These are phyloP conservation scores for Suhomyces choctaworum DNA, from an alignment of 1,139 yeast species.

Conservation along the genomic window DNA sequence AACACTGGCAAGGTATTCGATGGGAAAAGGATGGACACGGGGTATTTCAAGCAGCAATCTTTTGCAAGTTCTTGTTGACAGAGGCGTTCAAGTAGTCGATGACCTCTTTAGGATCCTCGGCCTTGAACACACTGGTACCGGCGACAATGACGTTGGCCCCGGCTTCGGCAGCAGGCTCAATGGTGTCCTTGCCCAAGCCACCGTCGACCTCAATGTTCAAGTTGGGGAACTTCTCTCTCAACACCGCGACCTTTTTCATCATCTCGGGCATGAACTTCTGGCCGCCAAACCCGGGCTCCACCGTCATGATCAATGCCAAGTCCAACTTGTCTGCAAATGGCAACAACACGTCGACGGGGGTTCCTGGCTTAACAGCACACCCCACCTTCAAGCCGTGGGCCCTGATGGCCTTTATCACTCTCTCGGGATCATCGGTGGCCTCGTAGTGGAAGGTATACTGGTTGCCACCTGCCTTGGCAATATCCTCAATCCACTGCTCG, in stretches of 20 bases:
- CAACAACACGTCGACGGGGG: slow-evolving; percentile 80
- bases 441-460: slow-evolving; percentile 96
- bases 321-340: slow-evolving; percentile 79
- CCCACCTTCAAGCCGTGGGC: slow-evolving; percentile 88
- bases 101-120: slow-evolving; percentile 72
- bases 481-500: slow-evolving; percentile 89
- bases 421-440: slow-evolving; percentile 79
- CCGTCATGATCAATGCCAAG: slow-evolving; percentile 96
- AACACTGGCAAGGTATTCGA: too few species aligned
- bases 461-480: slow-evolving; percentile 95
- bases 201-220: slow-evolving; percentile 96
- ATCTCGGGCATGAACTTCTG: slow-evolving; percentile 92
- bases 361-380: slow-evolving; percentile 91
- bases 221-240: slow-evolving; percentile 73
- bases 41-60: slow-evolving; percentile 1
- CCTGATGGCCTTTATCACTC: slow-evolving; percentile 73
- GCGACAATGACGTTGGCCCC: slow-evolving; percentile 99
- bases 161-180: slow-evolving; percentile 82
- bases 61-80: slow-evolving; percentile 35
- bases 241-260: slow-evolving; percentile 90
- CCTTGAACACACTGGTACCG: slow-evolving; percentile 90
- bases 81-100: slow-evolving; percentile 64
- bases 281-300: slow-evolving; percentile 99
- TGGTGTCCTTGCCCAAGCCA: slow-evolving; percentile 84
- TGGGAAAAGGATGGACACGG: too few species aligned